These are phyloP conservation scores for Cercospora beticola DNA, from an alignment of 2,329 filamentous ascomycete genomes.

Conservation along the genomic window DNA sequence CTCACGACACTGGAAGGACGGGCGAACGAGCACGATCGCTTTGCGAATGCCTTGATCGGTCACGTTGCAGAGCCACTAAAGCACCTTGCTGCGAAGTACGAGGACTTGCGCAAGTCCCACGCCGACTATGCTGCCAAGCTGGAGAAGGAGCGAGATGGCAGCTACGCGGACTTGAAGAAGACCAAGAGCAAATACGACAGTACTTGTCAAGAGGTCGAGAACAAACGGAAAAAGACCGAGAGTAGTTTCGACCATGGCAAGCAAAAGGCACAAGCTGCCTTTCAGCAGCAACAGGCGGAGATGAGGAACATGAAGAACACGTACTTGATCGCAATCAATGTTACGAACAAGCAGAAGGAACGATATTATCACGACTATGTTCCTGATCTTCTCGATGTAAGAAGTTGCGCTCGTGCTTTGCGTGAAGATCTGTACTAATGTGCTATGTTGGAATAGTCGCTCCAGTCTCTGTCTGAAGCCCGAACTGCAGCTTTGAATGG, in stretches of 20 bases:
- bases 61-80: constrained; percentile 87
- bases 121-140: constrained; percentile 84
- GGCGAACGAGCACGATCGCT: constrained; percentile 85
- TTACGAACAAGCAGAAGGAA: constrained; percentile 96
- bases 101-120: constrained; percentile 90
- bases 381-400: constrained; percentile 85
- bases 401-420: constrained; percentile 22
- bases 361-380: constrained; percentile 97
- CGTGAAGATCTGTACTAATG: background rate
- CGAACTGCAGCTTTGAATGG: constrained; percentile 79
- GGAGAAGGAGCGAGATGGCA: constrained; percentile 81
- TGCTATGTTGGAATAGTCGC: constrained; percentile 46
- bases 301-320: constrained; percentile 99
- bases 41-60: constrained; percentile 71
- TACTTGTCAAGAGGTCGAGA: constrained; percentile 91
- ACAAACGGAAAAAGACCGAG: constrained; percentile 90
- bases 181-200: constrained; percentile 90
- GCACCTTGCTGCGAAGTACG: constrained; percentile 69
- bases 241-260: constrained; percentile 84
- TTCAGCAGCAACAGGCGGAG: constrained; percentile 86
- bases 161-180: constrained; percentile 84
- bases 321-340: constrained; percentile 94
- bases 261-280: constrained; percentile 83
- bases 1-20: constrained; percentile 84
- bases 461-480: constrained; percentile 92